Evolutionary conservation across 768 basidiomycete genomes (phyloP).

Genomic region (Termitomyces sp.): DNA sequence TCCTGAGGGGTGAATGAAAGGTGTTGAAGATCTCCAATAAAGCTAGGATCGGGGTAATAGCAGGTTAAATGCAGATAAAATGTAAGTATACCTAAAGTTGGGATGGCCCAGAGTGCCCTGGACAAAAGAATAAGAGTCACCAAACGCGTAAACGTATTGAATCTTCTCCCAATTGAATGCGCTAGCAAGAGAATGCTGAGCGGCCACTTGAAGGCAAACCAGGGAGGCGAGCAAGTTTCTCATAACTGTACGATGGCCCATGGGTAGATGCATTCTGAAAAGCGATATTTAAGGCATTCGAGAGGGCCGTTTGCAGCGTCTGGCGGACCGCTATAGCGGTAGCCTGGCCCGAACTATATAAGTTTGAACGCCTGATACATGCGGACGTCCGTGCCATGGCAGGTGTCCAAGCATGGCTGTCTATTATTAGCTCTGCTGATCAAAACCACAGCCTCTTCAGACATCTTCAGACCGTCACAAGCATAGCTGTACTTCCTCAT

Average conservation of each 20-base stretch:
- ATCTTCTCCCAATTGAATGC: constrained; percentile 42
- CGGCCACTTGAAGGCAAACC: neutral
- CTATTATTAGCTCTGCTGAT: too few species aligned
- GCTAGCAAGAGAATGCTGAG: neutral
- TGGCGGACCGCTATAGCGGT: neutral
- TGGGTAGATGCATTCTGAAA: neutral
- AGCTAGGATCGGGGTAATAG: constrained; percentile 27
- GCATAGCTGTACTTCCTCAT: neutral
- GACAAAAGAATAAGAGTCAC: constrained; percentile 57
- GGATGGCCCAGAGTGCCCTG: constrained; percentile 45
- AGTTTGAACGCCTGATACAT: too few species aligned
- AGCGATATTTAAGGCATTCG: neutral
- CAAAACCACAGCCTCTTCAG: too few species aligned
- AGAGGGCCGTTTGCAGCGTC: neutral
- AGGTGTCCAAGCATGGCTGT: too few species aligned
- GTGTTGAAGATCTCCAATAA: constrained; percentile 47
- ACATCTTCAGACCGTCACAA: too few species aligned
- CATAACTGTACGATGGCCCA: neutral
- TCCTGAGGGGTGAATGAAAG: constrained; percentile 41
- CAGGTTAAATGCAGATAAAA: neutral
- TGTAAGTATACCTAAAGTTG: constrained; percentile 44
- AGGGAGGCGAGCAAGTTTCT: neutral
- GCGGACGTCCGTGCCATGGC: too few species aligned
- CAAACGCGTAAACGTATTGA: constrained; percentile 51
- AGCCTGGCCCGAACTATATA: neutral